Evolutionary conservation across 306 rosid species (phyloP).

Genomic region (Trichosanthes cucumerina): DNA sequence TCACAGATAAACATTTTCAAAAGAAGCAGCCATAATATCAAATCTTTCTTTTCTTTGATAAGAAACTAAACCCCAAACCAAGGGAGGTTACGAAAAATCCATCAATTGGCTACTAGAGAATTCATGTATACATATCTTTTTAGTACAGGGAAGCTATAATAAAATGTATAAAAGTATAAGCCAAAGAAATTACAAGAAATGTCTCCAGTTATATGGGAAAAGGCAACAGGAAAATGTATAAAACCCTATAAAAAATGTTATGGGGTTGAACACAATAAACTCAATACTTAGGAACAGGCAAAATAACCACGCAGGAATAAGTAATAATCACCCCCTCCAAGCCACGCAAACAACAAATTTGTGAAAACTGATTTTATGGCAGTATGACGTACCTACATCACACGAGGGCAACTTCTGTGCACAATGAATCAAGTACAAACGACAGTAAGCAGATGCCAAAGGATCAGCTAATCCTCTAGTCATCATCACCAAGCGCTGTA

Average conservation of each 20-base stretch:
- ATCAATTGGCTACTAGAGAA: neutral
- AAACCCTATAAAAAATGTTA: neutral
- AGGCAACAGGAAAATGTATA: neutral
- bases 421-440: slow-evolving; percentile 60
- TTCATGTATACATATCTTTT: neutral
- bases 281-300: neutral
- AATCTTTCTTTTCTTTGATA: neutral
- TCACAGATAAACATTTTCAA: neutral
- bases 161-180: neutral
- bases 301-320: neutral
- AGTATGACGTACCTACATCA: slow-evolving; percentile 45
- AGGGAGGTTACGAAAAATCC: neutral
- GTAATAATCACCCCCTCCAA: neutral
- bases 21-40: neutral
- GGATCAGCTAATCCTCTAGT: slow-evolving; percentile 87
- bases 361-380: neutral
- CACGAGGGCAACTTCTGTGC: slow-evolving; percentile 59
- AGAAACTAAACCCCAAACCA: neutral
- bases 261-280: neutral
- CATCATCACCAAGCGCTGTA: slow-evolving; percentile 79
- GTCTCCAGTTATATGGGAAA: neutral
- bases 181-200: neutral
- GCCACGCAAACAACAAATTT: neutral
- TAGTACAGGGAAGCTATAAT: neutral
- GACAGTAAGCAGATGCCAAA: slow-evolving; percentile 79